Evolutionary conservation across 176 grass and related monocot species (phyloP), one percentile per base, ranked within the genome.

Genomic region (Carex pumila): DNA sequence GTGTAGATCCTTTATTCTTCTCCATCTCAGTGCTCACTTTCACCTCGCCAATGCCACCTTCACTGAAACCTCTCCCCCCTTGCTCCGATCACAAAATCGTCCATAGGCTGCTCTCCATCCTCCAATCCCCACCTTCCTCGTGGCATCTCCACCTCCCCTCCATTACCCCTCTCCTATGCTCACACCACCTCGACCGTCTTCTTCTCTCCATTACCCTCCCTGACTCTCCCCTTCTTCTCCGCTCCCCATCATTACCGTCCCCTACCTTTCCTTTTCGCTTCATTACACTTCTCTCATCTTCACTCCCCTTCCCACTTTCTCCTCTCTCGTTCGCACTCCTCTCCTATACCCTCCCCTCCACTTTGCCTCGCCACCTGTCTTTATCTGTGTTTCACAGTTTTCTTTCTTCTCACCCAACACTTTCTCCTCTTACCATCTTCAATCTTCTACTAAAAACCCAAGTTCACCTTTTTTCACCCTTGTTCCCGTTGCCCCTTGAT

Each of bases 101-200:
- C 63, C 65, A 61, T 18, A 79, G 34, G 25, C 29, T 87, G 14
- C 82, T 89, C 3, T 47, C 61, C 49, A 81, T 83, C 67, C 90
- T 89, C 84, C 75, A 70, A 43, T 86, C 86, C 1, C 74, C 88
- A 22, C 88, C 85, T 13, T 66, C 80, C 61, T 68, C 77, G 57
- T 87, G 89, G 79, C 78, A 25, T 32, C 61, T 86, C 67, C 87
- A 37, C 71, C 59, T 76, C 53, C 86, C 81, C 43, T 80, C 87
- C 77, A 67, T 83, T 10, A 4, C 85, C 53, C 57, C 47, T 32
- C 82, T 88, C 36, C 54, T 93, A 60, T 82, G 87, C 19, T 82
- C 84, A 5, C 89, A 88, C 30, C 88, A 90, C 83, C 47, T 31
- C 86, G 86, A 88, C 86, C 88, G 71, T 13, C 65, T 81, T 57